Evolutionary conservation across 2,329 filamentous ascomycete genomes (phyloP).

Genomic region (Penicillium freii): DNA sequence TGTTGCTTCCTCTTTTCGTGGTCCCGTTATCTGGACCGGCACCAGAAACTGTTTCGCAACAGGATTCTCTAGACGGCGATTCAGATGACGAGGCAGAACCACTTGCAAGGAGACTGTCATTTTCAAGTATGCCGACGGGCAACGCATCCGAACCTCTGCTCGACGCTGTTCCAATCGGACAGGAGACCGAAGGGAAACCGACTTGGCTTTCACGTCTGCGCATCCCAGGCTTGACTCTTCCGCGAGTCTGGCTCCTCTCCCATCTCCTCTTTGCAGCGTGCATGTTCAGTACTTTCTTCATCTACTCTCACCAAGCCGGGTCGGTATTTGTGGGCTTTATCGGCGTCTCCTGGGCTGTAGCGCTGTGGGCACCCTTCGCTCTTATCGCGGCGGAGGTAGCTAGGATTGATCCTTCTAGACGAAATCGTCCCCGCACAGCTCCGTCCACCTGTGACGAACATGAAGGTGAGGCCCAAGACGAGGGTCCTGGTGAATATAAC

Average conservation of each 20-base stretch:
- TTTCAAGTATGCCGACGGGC: conserved; percentile 34
- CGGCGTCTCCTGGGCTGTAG: conserved; percentile 88
- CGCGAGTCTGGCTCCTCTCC: conserved; percentile 80
- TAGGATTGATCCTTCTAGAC: conserved; percentile 68
- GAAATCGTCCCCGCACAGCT: conserved; percentile 45
- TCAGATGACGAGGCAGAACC: conserved; percentile 20
- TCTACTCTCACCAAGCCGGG: conserved; percentile 67
- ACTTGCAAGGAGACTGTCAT: conserved; percentile 29
- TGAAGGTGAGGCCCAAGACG: background rate
- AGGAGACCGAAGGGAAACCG: conserved; percentile 17
- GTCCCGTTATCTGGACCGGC: conserved; percentile 66
- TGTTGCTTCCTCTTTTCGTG: conserved; percentile 81
- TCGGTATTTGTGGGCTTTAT: conserved; percentile 77
- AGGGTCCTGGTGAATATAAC: conserved; percentile 1
- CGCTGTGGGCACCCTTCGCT: conserved; percentile 91
- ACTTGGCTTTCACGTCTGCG: conserved; percentile 60
- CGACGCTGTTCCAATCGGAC: conserved; percentile 15
- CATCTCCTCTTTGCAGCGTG: conserved; percentile 78
- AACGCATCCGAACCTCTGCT: conserved; percentile 33
- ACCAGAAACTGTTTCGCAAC: conserved; percentile 4
- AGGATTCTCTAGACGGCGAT: conserved; percentile 2
- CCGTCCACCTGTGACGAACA: conserved; percentile 3
- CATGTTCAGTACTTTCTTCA: conserved; percentile 81
- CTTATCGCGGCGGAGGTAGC: conserved; percentile 92
- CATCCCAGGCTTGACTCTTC: conserved; percentile 81